Base-by-base conservation (phyloP, 495 filamentous ascomycete species). In the Neurospora sp. region DNA sequence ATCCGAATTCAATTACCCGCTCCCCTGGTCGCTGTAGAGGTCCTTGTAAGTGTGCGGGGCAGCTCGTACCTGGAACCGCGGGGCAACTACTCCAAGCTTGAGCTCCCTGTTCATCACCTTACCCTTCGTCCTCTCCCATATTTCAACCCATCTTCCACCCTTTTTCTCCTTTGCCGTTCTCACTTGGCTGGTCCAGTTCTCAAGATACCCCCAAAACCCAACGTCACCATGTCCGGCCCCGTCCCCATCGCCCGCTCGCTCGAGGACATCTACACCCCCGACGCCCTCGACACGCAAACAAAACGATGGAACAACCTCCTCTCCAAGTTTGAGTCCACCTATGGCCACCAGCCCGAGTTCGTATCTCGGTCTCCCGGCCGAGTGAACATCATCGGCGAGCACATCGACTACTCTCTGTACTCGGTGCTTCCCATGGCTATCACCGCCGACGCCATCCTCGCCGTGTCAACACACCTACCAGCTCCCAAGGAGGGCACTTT, bases 351-450 rank as follows among this genome's bases (percentile, higher is more conserved):
- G 14, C 89, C 94, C 3, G 87, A 93, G 59, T 98, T 97, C 77
- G 89, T 98, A 8, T 88, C 96, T 1, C 89, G 96, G 68, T 96
- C 94, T 73, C 96, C 96, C 0, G 96, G 96, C 69, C 88, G 96
- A 72, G 96, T 99, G 73, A 98, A 98, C 85, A 96, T 99, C 80
- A 98, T 99, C 77, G 96, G 96, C 79, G 96, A 99, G 85, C 96
- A 99, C 83, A 98, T 99, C 78, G 96, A 99, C 85, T 99, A 99
- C 82, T 96, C 93, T 22, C 89, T 98, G 42, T 99, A 98, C 84
- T 90, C 95, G 79, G 95, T 98, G 68, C 86, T 99, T 20, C 96
- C 96, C 70, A 98, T 97, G 88, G 96, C 94, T 71, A 92, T 98
- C 75, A 93, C 90, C 20, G 92, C 93, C 69, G 96, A 99, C 80